Conservation (phyloP, 192 early-diverging fungal genomes). For the Mortierella antarctica region DNA sequence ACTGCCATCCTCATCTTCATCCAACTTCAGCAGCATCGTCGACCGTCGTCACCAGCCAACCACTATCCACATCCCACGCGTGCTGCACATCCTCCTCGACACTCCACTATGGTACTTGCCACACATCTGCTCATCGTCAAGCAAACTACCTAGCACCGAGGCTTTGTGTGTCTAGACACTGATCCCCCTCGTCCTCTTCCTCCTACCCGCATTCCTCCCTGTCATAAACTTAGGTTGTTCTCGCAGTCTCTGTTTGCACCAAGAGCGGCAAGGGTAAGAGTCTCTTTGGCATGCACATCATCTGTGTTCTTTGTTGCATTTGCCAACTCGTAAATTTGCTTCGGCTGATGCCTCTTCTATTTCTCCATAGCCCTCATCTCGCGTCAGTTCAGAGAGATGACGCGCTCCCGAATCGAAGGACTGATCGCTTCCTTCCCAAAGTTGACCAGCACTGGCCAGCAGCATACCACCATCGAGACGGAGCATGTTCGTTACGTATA, state of each 20-base stretch:
- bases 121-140: too few species aligned
- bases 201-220: neutral
- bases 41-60: too few species aligned
- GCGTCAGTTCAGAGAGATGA: conserved; percentile 98
- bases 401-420: conserved; percentile 95
- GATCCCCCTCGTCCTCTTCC: neutral
- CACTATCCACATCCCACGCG: too few species aligned
- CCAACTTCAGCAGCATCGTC: too few species aligned
- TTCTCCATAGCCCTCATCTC: conserved; percentile 77
- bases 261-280: conserved; percentile 91
- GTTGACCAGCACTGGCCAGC: conserved; percentile 87
- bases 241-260: conserved; percentile 91
- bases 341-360: neutral
- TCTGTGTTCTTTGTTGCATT: neutral
- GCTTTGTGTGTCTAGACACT: too few species aligned
- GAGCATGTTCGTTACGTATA: conserved; percentile 98
- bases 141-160: too few species aligned
- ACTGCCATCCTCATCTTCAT: too few species aligned
- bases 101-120: too few species aligned
- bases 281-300: neutral
- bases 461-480: conserved; percentile 98
- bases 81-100: too few species aligned
- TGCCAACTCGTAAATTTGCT: neutral
- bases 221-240: conserved; percentile 75
- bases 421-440: conserved; percentile 97